Evolutionary conservation across 352 stramenopile genomes (phyloP), one percentile per base, ranked within the genome.

Genomic region (Elongisporangium anandrum): DNA sequence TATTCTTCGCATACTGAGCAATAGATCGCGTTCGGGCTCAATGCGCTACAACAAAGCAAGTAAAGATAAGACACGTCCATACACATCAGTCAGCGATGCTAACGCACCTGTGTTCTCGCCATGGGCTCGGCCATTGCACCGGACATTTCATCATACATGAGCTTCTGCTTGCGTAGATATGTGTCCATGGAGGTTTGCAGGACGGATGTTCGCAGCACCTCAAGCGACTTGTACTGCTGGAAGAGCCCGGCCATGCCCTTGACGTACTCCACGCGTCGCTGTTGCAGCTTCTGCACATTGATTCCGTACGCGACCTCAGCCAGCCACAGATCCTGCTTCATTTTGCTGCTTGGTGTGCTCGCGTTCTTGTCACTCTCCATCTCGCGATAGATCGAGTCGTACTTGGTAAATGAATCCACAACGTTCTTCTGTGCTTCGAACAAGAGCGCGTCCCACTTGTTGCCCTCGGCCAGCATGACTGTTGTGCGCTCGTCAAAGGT

Each of bases 221-320:
- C 85, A 26, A 94, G 74, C 38, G 74, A 87, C 57, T 94, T 94
- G 63, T 90, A 92, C 63, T 92, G 78, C 57, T 90, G 77, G 38
- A 94, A 94, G 7, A 92, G 73, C 10, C 61, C 64, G 13, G 85
- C 78, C 85, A 94, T 94, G n/a, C 79, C 75, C 49, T 84, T 94
- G 26, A 94, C 85, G 55, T 94, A 94, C 59, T 85, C 77, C 56
- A 91, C 73, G 23, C 85, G 82, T 51, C 57, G 72, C 29, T 77
- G 63, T 54, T 81, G 65, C 9, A 91, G 69, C 57, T 79, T 81
- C n/a, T 87, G 79, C 15, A 94, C 82, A 61, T 79, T 76, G 48
- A 92, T 77, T 26, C 69, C 80, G 61, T 94, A 94, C 56, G 74
- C 76, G 54, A 86, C 79, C 64, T 92, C 82, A 0, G 79, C 77